These are phyloP conservation scores for Bipolaris cookei DNA, from an alignment of 2,329 filamentous ascomycete genomes.

Conservation along the genomic window DNA sequence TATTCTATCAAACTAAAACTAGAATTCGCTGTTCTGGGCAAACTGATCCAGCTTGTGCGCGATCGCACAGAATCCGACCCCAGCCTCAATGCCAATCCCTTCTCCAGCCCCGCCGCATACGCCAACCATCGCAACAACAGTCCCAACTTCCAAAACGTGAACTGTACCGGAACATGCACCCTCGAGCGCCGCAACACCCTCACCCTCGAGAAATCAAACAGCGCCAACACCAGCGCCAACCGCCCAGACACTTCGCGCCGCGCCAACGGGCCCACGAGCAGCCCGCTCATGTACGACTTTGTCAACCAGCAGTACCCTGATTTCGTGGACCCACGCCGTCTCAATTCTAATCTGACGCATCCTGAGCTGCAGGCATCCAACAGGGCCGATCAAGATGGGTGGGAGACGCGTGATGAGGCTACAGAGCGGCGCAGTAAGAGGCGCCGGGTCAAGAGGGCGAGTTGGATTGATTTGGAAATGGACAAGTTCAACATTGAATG, in stretches of 20 bases:
- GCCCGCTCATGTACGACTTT: conserved; percentile 13
- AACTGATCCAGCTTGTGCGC: conserved; percentile 49
- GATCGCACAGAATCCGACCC: conserved; percentile 28
- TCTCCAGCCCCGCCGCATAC: neutral
- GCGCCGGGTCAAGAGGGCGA: conserved; percentile 19
- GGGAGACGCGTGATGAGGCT: conserved; percentile 21
- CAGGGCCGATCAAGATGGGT: conserved; percentile 8
- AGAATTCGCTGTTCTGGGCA: conserved; percentile 63
- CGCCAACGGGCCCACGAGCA: conserved; percentile 2
- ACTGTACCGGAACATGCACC: conserved; percentile 3
- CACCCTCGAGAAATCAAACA: conserved; percentile 29
- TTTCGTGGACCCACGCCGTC: conserved; percentile 36
- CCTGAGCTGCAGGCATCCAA: neutral
- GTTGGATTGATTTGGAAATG: conserved; percentile 47
- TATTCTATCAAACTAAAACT: conserved; percentile 60
- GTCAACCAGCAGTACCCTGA: conserved; percentile 30
- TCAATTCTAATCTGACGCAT: conserved; percentile 29
- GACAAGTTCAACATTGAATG: conserved; percentile 43
- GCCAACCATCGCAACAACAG: neutral
- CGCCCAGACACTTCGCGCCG: neutral
- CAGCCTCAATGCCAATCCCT: conserved; percentile 20
- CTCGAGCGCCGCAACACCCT: conserved; percentile 15
- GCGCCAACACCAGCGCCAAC: conserved; percentile 15
- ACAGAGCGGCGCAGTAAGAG: conserved; percentile 32
- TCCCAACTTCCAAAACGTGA: neutral